Evolutionary conservation across 1,284 basidiomycete species (phyloP).

Genomic region (Earliella scabrosa): DNA sequence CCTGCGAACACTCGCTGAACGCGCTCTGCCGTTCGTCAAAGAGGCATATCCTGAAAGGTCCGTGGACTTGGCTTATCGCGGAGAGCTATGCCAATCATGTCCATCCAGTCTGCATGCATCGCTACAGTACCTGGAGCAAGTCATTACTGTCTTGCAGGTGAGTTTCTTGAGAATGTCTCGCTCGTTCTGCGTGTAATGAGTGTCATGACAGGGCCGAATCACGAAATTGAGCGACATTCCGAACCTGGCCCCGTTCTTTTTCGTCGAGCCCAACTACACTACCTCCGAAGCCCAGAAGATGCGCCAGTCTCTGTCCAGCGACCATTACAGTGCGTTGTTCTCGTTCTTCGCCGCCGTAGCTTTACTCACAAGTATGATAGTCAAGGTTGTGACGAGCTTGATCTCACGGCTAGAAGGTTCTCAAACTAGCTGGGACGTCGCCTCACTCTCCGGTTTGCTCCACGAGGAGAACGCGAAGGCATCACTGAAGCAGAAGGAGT

Average conservation of each 20-base stretch:
- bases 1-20: conserved; percentile 49
- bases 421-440: conserved; percentile 20
- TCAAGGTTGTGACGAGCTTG: conserved; percentile 17
- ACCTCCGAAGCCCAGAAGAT: conserved; percentile 61
- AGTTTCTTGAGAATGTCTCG: too few species aligned
- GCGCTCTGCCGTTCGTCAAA: conserved; percentile 52
- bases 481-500: conserved; percentile 51
- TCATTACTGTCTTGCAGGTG: conserved; percentile 62
- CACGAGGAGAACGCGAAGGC: conserved; percentile 48
- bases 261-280: conserved; percentile 64
- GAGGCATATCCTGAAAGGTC: conserved; percentile 49
- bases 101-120: conserved; percentile 49
- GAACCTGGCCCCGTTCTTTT: conserved; percentile 73
- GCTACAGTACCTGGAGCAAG: conserved; percentile 59
- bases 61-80: conserved; percentile 17
- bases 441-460: conserved; percentile 46
- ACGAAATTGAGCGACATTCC: conserved; percentile 73
- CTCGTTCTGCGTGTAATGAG: too few species aligned
- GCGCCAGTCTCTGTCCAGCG: conserved; percentile 43
- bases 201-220: conserved; percentile 61
- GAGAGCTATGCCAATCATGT: neutral
- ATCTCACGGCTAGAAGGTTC: conserved; percentile 11
- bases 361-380: conserved; percentile 11
- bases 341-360: neutral
- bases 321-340: conserved; percentile 22